Percentiles rank a stretch among this genome's conserved stretches.
phyloP scores from a whole-genome alignment of 2,329 filamentous ascomycete species.

The Diaporthe sp. region DNA sequence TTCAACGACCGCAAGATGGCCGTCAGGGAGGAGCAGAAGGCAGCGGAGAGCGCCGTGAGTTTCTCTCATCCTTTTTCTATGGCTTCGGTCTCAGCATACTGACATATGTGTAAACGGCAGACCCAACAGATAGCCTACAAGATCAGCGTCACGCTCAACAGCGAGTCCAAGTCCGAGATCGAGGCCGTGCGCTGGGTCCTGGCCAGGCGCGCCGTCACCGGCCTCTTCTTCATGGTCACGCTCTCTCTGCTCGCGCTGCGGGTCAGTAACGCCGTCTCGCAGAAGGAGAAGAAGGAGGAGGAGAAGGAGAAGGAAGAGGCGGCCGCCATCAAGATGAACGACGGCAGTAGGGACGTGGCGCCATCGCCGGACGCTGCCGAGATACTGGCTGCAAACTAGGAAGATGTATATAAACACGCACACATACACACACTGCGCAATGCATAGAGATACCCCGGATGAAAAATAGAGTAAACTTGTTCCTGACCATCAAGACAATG shows the following conservation, averaged over 20 bases:
- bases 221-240: conserved; percentile 77
- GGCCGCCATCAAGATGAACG: conserved; percentile 58
- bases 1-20: conserved; percentile 97
- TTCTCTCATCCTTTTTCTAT: no score
- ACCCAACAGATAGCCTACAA: conserved; percentile 97
- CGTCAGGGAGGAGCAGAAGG: conserved; percentile 88
- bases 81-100: conserved; percentile 40
- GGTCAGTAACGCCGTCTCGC: conserved; percentile 70
- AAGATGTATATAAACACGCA: not conserved
- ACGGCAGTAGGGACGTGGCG: conserved; percentile 62
- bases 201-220: conserved; percentile 73
- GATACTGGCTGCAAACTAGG: conserved; percentile 70
- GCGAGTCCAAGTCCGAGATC: conserved; percentile 91
- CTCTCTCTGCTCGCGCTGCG: conserved; percentile 71
- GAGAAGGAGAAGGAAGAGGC: conserved; percentile 60
- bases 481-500: not conserved
- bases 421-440: not conserved
- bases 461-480: conserved; percentile 31
- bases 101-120: conserved; percentile 53
- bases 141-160: conserved; percentile 91
- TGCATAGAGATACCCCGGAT: conserved; percentile 40
- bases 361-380: conserved; percentile 67
- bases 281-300: conserved; percentile 63
- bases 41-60: conserved; percentile 82
- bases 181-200: conserved; percentile 91